These are phyloP conservation scores for Cylindrotheca closterium DNA, from an alignment of 108 stramenopile species.

Conservation along the genomic window DNA sequence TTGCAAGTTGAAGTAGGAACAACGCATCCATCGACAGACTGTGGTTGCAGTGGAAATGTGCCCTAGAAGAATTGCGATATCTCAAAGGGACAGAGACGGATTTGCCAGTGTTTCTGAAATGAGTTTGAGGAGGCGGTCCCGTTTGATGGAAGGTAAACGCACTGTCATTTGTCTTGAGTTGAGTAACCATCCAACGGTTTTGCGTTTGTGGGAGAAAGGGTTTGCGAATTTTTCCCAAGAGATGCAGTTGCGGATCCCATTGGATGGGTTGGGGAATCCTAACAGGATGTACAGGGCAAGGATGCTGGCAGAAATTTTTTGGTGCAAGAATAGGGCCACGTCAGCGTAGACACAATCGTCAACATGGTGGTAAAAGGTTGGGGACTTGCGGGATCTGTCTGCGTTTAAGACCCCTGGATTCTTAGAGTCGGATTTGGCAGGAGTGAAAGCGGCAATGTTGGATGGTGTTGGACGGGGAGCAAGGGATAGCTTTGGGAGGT, in stretches of 20 bases:
- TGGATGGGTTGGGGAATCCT: not conserved
- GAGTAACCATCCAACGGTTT: not conserved
- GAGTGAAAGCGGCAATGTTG: not conserved
- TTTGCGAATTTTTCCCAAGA: slow-evolving; percentile 3
- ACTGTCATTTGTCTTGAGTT: slow-evolving; percentile 1
- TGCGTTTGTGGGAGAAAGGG: slow-evolving; percentile 3
- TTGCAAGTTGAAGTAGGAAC: not conserved
- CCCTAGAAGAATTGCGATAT: not conserved
- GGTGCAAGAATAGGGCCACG: not conserved
- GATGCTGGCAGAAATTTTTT: slow-evolving; percentile 8
- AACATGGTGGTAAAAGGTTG: slow-evolving; percentile 5
- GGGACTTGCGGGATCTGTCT: not conserved
- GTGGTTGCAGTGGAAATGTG: not conserved
- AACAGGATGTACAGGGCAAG: slow-evolving; percentile 4
- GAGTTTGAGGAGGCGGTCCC: not conserved
- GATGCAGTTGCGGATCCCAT: not conserved
- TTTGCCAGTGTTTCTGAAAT: not conserved
- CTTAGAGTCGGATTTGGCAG: not conserved
- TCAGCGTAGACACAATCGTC: slow-evolving; percentile 11
- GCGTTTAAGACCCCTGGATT: slow-evolving; percentile 6
- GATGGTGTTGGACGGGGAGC: not conserved
- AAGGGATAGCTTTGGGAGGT: not conserved
- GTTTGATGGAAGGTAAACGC: not conserved
- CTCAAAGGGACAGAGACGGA: not conserved
- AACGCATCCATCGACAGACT: not conserved